Evolutionary conservation across 2,329 filamentous ascomycete genomes (phyloP), one percentile per base, ranked within the genome.

Genomic region (Talaromyces sp.): DNA sequence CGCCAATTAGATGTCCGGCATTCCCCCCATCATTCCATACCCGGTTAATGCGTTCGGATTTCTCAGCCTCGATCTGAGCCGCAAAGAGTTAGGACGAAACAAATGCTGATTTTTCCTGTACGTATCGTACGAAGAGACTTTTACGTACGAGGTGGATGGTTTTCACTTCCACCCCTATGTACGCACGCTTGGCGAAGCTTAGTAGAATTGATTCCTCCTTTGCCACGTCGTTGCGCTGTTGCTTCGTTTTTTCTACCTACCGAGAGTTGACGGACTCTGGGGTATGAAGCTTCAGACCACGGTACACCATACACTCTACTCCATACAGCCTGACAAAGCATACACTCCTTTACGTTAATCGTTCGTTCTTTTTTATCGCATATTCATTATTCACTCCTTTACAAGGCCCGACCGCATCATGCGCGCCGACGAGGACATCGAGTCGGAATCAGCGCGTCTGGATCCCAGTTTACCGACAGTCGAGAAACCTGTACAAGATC

Each of bases 381-480:
- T 28, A 28, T 31, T 19, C 31, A 13, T 2, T 19, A 10, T 33
- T 25, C 43, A 13, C 43, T 46, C 43, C 9, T 46, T 48, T 46
- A 33, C 13, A 31, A 11, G 19, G n/a, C 9, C 17, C 35, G 19
- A 19, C 50, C 35, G 39, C 45, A 48, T 45, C 36, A 59, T 59
- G 57, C n/a, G n/a, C n/a, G 21, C 52, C 22, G 45, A 52, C 31
- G 28, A 50, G 11, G 31, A 54, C 39, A 45, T 51, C 37, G 55
- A 57, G 15, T 15, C 19, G 2, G 55, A 57, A 35, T 36, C 45
- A 17, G 52, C 45, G 11, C 54, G 57, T 31, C 28, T 48, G 22
- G 72, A 72, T 62, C 69, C 69, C 45, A 80, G 90, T 58, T 81
- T 96, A 70, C 92, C 92, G 33, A 91, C 87, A 8, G 84, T 89